phyloP scores from a whole-genome alignment of 805 yeast species.

The Cyberlindnera amylophila region DNA sequence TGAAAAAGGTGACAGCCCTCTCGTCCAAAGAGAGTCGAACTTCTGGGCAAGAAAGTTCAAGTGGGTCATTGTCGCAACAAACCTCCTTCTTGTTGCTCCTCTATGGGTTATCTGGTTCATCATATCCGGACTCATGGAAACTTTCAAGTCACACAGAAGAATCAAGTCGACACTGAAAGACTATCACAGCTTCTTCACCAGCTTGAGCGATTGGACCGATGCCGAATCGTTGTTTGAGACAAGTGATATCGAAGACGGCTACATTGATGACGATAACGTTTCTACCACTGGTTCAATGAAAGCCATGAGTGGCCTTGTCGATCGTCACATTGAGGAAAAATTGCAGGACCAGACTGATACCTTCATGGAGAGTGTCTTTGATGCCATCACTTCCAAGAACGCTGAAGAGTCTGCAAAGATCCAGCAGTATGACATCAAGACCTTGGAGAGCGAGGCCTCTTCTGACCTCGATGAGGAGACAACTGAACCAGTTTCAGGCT shows the following conservation, averaged over 20 bases:
- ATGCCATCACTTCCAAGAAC: conserved; percentile 45
- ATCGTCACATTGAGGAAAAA: conserved; percentile 35
- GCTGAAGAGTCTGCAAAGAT: conserved; percentile 18
- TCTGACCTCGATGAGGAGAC: background rate
- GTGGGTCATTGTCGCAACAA: conserved; percentile 46
- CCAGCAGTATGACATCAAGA: conserved; percentile 18
- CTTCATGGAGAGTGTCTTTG: conserved; percentile 60
- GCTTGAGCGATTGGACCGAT: conserved; percentile 17
- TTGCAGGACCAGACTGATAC: conserved; percentile 60
- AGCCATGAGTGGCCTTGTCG: conserved; percentile 21
- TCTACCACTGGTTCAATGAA: conserved; percentile 15
- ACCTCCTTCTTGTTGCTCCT: conserved; percentile 53
- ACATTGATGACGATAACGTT: conserved; percentile 12
- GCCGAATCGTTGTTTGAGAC: conserved; percentile 4
- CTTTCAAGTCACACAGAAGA: conserved; percentile 37
- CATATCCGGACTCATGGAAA: conserved; percentile 39
- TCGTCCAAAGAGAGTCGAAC: conserved; percentile 17
- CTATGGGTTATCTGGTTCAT: conserved; percentile 59
- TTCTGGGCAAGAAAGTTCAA: conserved; percentile 38
- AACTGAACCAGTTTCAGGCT: conserved; percentile 1
- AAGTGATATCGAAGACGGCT: conserved; percentile 7
- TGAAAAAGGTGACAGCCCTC: conserved; percentile 6
- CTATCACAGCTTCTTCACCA: conserved; percentile 24
- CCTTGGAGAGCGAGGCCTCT: background rate
- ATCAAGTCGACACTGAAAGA: conserved; percentile 29